phyloP scores from a whole-genome alignment of 768 basidiomycete species.

The Tephrocybe sp. region DNA sequence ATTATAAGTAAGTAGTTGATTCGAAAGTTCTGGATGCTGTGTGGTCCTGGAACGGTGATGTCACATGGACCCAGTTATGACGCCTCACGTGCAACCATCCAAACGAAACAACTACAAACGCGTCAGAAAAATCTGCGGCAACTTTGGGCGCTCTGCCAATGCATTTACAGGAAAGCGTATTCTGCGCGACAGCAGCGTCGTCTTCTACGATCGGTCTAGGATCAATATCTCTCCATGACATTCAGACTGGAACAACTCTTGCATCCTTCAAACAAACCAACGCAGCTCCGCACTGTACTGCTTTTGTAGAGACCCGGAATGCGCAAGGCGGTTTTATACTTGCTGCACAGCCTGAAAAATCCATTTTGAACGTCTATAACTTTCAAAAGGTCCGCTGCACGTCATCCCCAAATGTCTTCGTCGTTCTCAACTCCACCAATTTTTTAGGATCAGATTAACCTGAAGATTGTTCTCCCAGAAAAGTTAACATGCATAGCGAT shows the following conservation, averaged over 20 bases:
- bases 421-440: conserved; percentile 1
- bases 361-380: conserved; percentile 84
- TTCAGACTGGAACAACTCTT: conserved; percentile 70
- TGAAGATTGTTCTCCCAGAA: conserved; percentile 88
- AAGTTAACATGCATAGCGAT: conserved; percentile 79
- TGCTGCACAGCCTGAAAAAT: conserved; percentile 85
- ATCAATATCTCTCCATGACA: conserved; percentile 73
- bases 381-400: conserved; percentile 76
- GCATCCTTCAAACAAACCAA: conserved; percentile 89
- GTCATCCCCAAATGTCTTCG: conserved; percentile 12
- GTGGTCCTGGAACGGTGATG: conserved; percentile 16
- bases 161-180: conserved; percentile 65
- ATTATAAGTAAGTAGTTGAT: neutral
- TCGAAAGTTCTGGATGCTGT: conserved; percentile 27
- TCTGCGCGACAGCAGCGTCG: conserved; percentile 59
- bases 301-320: conserved; percentile 61
- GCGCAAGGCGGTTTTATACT: conserved; percentile 83
- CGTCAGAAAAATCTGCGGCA: conserved; percentile 2
- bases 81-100: conserved; percentile 21
- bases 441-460: conserved; percentile 80
- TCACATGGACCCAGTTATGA: conserved; percentile 17
- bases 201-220: conserved; percentile 50
- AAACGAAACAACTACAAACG: conserved; percentile 11
- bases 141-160: conserved; percentile 26
- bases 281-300: conserved; percentile 61